Conservation (phyloP, 192 early-diverging fungal genomes). For the Jimgerdemannia lactiflua region DNA sequence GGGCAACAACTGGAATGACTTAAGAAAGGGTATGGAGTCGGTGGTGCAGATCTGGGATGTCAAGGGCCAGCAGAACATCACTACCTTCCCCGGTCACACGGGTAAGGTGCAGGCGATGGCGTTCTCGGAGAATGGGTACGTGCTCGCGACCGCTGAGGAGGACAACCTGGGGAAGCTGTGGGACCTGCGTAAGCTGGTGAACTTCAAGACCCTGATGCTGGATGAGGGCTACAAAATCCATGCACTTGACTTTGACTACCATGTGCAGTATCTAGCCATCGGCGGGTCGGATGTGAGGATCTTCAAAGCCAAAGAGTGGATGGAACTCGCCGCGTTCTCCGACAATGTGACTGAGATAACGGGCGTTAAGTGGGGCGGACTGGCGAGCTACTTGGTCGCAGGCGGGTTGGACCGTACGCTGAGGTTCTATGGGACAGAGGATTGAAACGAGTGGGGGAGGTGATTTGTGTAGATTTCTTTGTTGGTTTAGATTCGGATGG, state of each 20-base stretch:
- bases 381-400: slow-evolving; percentile 50
- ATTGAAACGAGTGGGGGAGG: slow-evolving; percentile 8
- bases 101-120: slow-evolving; percentile 67
- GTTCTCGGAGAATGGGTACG: slow-evolving; percentile 92
- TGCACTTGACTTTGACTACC: slow-evolving; percentile 75
- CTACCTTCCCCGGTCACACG: slow-evolving; percentile 62
- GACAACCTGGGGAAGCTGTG: slow-evolving; percentile 80
- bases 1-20: too few species aligned
- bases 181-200: slow-evolving; percentile 89
- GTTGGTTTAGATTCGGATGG: too few species aligned
- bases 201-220: slow-evolving; percentile 63
- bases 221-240: slow-evolving; percentile 52
- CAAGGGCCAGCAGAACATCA: slow-evolving; percentile 60
- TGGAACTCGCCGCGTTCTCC: slow-evolving; percentile 39
- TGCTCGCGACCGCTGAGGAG: slow-evolving; percentile 76
- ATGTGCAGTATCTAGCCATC: slow-evolving; percentile 82
- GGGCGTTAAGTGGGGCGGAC: slow-evolving; percentile 52
- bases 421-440: slow-evolving; percentile 41
- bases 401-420: slow-evolving; percentile 57
- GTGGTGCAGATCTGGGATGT: slow-evolving; percentile 84
- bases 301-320: slow-evolving; percentile 70
- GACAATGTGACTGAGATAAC: slow-evolving; percentile 55
- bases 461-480: too few species aligned
- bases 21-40: slow-evolving; percentile 73
- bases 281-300: slow-evolving; percentile 58